Percentiles rank a stretch among this genome's conserved stretches.
These are phyloP conservation scores for Aschersonia sp. DNA, from an alignment of 2,329 filamentous ascomycete genomes.

Conservation along the genomic window DNA sequence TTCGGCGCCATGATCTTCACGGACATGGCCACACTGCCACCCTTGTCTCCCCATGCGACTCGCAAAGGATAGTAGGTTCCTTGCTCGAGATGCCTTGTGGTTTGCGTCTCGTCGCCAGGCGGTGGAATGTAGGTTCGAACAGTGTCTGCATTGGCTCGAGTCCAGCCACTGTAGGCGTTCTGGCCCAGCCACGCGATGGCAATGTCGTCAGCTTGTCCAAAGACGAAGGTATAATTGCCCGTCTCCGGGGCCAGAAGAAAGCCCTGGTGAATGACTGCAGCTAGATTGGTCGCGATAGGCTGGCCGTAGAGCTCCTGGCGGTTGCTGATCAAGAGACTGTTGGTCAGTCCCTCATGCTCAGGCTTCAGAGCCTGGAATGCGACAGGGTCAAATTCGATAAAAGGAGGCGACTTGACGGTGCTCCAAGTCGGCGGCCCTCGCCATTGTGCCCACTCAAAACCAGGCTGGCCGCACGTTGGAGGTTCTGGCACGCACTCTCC, in stretches of 20 bases:
- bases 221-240: conserved; percentile 5
- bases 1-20: conserved; percentile 5
- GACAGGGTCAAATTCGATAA: conserved; percentile 4
- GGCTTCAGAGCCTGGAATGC: conserved; percentile 2
- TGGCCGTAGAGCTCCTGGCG: conserved; percentile 2
- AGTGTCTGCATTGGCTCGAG: conserved; percentile 5
- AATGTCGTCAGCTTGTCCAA: conserved; percentile 6
- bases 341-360: conserved; percentile 4
- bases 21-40: conserved; percentile 5
- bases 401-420: conserved; percentile 5
- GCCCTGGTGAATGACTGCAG: conserved; percentile 5
- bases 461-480: conserved; percentile 5
- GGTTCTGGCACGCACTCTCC: conserved; percentile 4
- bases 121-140: conserved; percentile 6
- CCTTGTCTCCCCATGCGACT: conserved; percentile 5
- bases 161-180: conserved; percentile 5
- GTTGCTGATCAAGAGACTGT: conserved; percentile 4
- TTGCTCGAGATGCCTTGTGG: conserved; percentile 4
- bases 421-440: conserved; percentile 3
- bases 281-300: conserved; percentile 2
- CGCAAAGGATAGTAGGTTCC: conserved; percentile 5
- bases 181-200: conserved; percentile 4
- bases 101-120: conserved; percentile 5
- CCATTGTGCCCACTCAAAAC: conserved; percentile 6
- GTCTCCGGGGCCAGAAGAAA: conserved; percentile 6